These are phyloP conservation scores for Psilocybe subaeruginosa DNA, from an alignment of 768 basidiomycete genomes.

Conservation along the genomic window DNA sequence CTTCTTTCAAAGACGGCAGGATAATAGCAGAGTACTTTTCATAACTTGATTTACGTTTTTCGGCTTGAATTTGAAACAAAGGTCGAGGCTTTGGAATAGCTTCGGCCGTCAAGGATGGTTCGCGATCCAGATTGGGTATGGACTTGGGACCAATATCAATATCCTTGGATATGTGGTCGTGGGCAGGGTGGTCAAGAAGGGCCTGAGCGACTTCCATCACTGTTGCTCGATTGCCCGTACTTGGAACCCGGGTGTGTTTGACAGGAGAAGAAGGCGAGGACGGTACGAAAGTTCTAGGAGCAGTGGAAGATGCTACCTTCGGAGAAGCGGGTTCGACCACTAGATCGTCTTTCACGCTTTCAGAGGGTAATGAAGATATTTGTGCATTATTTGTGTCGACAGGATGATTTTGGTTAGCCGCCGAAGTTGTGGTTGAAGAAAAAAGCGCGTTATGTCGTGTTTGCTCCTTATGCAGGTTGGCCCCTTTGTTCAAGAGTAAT, in stretches of 20 bases:
- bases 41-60: slow-evolving; percentile 68
- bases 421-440: not conserved
- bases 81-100: slow-evolving; percentile 23
- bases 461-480: not conserved
- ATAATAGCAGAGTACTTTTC: slow-evolving; percentile 66
- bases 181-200: slow-evolving; percentile 37
- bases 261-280: slow-evolving; percentile 12
- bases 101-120: slow-evolving; percentile 11
- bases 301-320: not conserved
- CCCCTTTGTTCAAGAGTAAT: not conserved
- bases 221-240: slow-evolving; percentile 67
- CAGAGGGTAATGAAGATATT: too few relatives aligned
- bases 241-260: slow-evolving; percentile 61
- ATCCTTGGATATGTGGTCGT: not conserved
- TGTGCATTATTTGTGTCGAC: not conserved
- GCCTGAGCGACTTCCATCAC: slow-evolving; percentile 82
- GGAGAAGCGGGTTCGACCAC: not conserved
- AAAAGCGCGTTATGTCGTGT: not conserved
- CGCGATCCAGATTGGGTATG: not conserved
- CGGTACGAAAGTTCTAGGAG: not conserved
- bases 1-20: slow-evolving; percentile 71
- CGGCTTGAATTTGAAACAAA: slow-evolving; percentile 35
- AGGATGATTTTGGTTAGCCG: not conserved
- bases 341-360: not conserved
- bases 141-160: not conserved